Evolutionary conservation across 306 rosid species (phyloP), one percentile per base, ranked within the genome.

Genomic region (Acacia confusa): DNA sequence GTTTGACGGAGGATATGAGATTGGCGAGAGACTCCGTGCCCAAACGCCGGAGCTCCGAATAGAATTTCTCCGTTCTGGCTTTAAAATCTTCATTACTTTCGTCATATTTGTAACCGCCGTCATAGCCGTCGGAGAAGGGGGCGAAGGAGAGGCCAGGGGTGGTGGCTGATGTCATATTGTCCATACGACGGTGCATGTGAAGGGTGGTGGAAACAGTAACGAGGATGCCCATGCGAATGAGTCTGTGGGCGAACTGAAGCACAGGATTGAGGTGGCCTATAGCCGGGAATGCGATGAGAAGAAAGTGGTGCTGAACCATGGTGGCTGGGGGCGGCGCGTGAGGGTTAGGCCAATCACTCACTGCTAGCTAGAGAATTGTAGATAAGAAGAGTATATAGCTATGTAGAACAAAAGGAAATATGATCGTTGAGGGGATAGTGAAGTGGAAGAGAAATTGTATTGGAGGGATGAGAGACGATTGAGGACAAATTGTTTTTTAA

Each of bases 201-300:
- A 76, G 4, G n/a, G 68, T 71, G 11, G 85, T 85, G 12, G 64
- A 79, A 2, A 83, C 70, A 2, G 96, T 88, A 70, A 89, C 93
- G 2, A 73, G 58, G 2, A 64, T 70, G 7, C 90, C 88, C 22
- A 41, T 48, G 13, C 52, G 15, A n/a, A 28, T 9, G 70, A 89
- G 88, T 4, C 79, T 58, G 47, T 80, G 85, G 44, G 92, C 85
- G 38, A 88, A 70, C 13, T 86, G 89, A 52, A 91, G 78, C n/a
- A 85, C 22, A 0, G 90, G 93, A 80, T 88, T 91, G 48, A 91
- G 47, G 73, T 86, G 90, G 65, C 95, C 89, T 68, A 85, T 92
- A 4, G 65, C 7, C 0, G 89, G 87, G 68, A 74, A 85, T 4
- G 92, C 15, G 25, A 87, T 25, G 6, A 86, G 47, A 22, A 91